A percentile compares a stretch with the other conserved stretches of the same genome.
Evolutionary conservation across 2,329 filamentous ascomycete species (phyloP).

Genomic region (Thelonectria blattea): DNA sequence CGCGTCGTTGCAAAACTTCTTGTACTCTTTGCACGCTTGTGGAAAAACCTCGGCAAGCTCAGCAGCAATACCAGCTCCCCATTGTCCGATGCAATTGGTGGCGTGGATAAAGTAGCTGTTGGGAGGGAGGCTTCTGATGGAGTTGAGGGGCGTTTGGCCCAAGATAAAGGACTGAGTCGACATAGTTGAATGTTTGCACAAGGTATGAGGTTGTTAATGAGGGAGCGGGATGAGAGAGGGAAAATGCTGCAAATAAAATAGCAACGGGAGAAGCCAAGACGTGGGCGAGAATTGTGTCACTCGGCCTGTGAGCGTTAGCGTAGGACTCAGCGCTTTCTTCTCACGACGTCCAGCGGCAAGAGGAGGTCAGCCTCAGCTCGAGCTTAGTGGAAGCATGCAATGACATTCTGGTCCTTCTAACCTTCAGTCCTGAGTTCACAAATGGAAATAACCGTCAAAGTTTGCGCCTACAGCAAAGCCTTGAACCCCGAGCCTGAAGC

Average conservation of each 20-base stretch:
- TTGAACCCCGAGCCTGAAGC: neutral
- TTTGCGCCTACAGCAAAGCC: neutral
- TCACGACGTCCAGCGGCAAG: no score
- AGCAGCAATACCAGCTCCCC: constrained; percentile 40
- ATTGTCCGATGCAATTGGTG: constrained; percentile 41
- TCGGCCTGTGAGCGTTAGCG: neutral
- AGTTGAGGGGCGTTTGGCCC: constrained; percentile 24
- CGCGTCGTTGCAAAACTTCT: constrained; percentile 32
- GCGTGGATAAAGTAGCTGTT: constrained; percentile 39
- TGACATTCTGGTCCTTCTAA: neutral
- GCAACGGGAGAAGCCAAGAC: neutral
- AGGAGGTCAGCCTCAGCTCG: no score
- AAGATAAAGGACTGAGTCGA: constrained; percentile 12
- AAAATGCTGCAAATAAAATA: neutral
- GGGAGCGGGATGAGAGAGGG: neutral
- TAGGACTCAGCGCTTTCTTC: neutral
- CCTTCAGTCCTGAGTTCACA: neutral
- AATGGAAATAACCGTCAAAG: neutral
- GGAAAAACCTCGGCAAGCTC: constrained; percentile 38
- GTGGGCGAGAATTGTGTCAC: neutral
- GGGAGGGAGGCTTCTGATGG: constrained; percentile 19
- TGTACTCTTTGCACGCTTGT: constrained; percentile 33
- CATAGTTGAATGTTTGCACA: constrained; percentile 12
- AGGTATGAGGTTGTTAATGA: neutral
- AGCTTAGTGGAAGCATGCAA: no score